Percentiles rank a stretch among this genome's conserved stretches.
Conservation (phyloP, 2,329 filamentous ascomycete species). For the Aspergillus sp. region DNA sequence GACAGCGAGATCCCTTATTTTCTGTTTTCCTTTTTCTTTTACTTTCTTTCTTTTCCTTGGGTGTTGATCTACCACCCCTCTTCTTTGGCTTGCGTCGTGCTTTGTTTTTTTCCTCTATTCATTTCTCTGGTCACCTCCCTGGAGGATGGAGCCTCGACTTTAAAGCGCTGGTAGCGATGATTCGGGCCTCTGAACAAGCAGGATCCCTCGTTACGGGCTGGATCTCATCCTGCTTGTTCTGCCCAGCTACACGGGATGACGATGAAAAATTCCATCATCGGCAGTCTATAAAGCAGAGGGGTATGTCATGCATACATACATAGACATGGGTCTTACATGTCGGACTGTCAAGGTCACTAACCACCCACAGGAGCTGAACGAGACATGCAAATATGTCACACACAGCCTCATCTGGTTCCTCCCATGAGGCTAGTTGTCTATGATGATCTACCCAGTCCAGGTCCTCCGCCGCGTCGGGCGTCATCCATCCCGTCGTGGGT, state of each 20-base stretch:
- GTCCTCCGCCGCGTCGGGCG: conserved; percentile 23
- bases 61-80: background rate
- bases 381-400: conserved; percentile 44
- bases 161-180: conserved; percentile 35
- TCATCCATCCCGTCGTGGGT: conserved; percentile 40
- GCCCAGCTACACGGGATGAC: conserved; percentile 22
- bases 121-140: conserved; percentile 6
- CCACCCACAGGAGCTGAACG: conserved; percentile 34
- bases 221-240: conserved; percentile 39
- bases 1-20: no score
- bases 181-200: conserved; percentile 36
- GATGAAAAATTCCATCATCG: conserved; percentile 23
- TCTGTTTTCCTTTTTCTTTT: no score
- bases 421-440: conserved; percentile 46
- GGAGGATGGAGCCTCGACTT: conserved; percentile 27
- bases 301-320: conserved; percentile 9
- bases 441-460: conserved; percentile 38
- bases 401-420: conserved; percentile 46
- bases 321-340: background rate
- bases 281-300: conserved; percentile 20
- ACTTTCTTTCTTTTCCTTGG: no score
- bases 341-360: no score
- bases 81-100: background rate
- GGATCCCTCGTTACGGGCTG: conserved; percentile 39
- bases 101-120: conserved; percentile 5